Base-by-base conservation (phyloP, 1,284 basidiomycete species). In the Irpex sp. region DNA sequence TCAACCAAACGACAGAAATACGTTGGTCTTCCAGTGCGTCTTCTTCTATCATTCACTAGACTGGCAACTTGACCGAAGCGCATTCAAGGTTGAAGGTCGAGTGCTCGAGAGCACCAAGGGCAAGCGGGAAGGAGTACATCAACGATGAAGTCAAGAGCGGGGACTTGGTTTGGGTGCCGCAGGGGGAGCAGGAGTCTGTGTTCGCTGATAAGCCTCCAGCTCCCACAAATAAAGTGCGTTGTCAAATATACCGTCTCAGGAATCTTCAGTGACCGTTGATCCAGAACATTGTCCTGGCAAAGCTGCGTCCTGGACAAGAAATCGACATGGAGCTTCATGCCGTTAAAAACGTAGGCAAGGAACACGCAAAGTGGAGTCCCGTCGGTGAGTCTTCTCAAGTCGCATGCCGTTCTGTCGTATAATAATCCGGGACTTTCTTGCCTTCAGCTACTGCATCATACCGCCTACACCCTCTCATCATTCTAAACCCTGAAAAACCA, bases 331-430 rank as follows among this genome's bases (percentile, higher is more conserved):
- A 98, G 72, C 72, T 97, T 63, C 96, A 99, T 72, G 96, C 94
- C 55, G 81, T 96, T 63, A 98, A 98, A 72, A 93, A 95, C 6
- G 85, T 94, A n/a, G 96, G 94, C 19, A 94, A 93, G 69, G 94
- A 96, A 68, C 97, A 99, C 71, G 95, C 97, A 49, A 99, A 99
- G 73, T 99, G 93, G 75, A 94, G 87, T 61, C 94, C 97, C n/a
- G 97, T 99, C 57, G 93, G 93, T 93, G 66, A 57, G 14, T 59
- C n/a, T 42, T 42, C 39, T 4, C 2, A 3, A 42, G 12, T 12
- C 39, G 28, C 28, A 28, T 5, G 28, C 28, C 5, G 28, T 28
- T 28, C 28, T 28, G 4, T 42, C 39, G 10, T 42, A 42, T n/a
- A 42, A 12, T 42, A 42, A 42, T 9, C 12, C 6, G 12, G 12